Conservation (phyloP, 2,329 filamentous ascomycete species). For the Penicillium sp. region DNA sequence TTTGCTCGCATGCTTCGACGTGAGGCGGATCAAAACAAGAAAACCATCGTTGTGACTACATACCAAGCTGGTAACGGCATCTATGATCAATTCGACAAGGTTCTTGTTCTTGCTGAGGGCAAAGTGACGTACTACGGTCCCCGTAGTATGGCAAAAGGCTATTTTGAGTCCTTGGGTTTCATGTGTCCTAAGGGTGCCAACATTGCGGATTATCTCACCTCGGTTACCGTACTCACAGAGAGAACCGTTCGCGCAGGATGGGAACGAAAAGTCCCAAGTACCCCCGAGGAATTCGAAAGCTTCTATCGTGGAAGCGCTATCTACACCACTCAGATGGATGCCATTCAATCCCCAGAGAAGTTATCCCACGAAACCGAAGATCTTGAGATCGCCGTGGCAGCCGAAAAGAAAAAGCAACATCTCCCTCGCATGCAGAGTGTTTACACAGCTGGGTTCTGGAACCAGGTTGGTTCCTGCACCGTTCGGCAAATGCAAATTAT, state of each 20-base stretch:
- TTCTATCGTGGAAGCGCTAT: slow-evolving; percentile 53
- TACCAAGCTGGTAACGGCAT: slow-evolving; percentile 70
- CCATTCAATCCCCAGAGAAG: slow-evolving; percentile 38
- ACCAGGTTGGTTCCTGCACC: slow-evolving; percentile 50
- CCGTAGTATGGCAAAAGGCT: slow-evolving; percentile 54
- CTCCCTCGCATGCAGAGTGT: slow-evolving; percentile 30
- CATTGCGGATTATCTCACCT: slow-evolving; percentile 64
- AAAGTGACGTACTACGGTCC: slow-evolving; percentile 64
- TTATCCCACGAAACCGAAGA: slow-evolving; percentile 30
- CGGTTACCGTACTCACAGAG: slow-evolving; percentile 57
- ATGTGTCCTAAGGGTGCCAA: slow-evolving; percentile 60
- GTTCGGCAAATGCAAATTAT: slow-evolving; percentile 48
- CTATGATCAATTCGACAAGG: slow-evolving; percentile 67
- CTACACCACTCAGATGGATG: slow-evolving; percentile 50
- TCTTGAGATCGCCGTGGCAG: slow-evolving; percentile 26
- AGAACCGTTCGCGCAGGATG: slow-evolving; percentile 37
- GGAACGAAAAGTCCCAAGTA: slow-evolving; percentile 32
- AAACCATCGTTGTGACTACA: slow-evolving; percentile 60
- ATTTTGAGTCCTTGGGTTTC: slow-evolving; percentile 65
- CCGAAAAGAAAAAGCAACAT: slow-evolving; percentile 33
- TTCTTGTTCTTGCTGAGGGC: slow-evolving; percentile 64
- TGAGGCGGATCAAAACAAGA: slow-evolving; percentile 59
- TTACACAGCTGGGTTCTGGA: slow-evolving; percentile 31
- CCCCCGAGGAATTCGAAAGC: slow-evolving; percentile 44
- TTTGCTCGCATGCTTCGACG: slow-evolving; percentile 58